A percentile compares a stretch with the other conserved stretches of the same genome.
phyloP scores from a whole-genome alignment of 257 asterid species.

The Euphrasia confusa region DNA sequence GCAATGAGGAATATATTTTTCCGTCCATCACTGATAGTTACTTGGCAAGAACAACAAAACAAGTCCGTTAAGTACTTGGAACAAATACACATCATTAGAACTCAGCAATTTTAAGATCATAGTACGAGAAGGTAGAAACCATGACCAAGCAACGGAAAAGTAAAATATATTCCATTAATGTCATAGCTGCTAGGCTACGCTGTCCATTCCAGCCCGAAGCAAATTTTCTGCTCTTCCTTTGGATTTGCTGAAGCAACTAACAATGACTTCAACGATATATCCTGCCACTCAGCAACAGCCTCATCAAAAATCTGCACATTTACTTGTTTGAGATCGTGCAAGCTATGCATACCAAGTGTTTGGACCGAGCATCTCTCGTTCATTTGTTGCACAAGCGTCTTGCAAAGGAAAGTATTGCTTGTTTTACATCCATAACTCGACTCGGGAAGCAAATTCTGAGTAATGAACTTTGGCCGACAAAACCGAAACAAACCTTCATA shows the following conservation, averaged over 20 bases:
- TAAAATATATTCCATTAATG: too few species aligned
- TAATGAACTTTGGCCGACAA: background rate
- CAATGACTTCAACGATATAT: background rate
- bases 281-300: background rate
- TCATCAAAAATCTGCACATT: background rate
- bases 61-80: too few species aligned
- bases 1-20: too few species aligned
- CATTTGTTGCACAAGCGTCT: background rate
- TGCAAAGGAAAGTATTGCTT: background rate
- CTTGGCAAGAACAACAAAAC: too few species aligned
- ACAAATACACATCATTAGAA: too few species aligned
- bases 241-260: background rate
- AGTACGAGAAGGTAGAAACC: too few species aligned
- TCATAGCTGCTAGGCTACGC: too few species aligned
- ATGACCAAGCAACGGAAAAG: too few species aligned
- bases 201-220: background rate
- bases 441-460: background rate
- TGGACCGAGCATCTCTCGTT: background rate
- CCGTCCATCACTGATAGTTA: too few species aligned
- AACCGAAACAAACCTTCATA: background rate
- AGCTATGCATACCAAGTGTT: background rate
- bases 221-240: background rate
- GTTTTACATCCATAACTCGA: background rate
- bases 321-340: background rate
- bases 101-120: too few species aligned